Conservation (phyloP, 768 basidiomycete species). For the Arthromyces matolae region DNA sequence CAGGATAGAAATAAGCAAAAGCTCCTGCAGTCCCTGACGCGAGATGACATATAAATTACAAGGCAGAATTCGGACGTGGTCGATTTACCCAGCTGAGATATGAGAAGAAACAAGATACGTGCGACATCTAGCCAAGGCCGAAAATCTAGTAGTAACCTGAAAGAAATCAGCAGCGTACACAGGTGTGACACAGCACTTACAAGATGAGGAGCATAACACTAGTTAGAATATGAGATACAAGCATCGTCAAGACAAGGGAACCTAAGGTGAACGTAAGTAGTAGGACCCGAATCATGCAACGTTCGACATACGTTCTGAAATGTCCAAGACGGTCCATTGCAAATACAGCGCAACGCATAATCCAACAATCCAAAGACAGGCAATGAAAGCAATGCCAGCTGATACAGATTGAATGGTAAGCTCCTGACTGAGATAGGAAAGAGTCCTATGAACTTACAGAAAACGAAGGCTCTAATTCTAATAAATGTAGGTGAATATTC, state of each 20-base stretch:
- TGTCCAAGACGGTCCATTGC: constrained; percentile 44
- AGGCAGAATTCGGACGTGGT: background rate
- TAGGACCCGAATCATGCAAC: background rate
- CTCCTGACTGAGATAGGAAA: background rate
- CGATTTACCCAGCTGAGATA: constrained; percentile 43
- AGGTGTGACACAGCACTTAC: constrained; percentile 25
- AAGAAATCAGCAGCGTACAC: background rate
- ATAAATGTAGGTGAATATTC: constrained; percentile 19
- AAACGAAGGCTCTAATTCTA: constrained; percentile 16
- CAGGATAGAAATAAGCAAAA: constrained; percentile 40
- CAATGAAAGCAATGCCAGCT: constrained; percentile 42
- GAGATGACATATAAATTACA: constrained; percentile 1
- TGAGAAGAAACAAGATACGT: constrained; percentile 42
- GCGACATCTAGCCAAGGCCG: constrained; percentile 53
- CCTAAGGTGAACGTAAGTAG: constrained; percentile 28
- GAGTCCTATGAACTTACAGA: constrained; percentile 17
- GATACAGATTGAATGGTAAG: background rate
- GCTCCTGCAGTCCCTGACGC: constrained; percentile 38
- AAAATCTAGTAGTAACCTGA: constrained; percentile 44
- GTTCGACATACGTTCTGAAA: constrained; percentile 39
- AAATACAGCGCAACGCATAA: constrained; percentile 43
- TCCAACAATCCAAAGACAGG: constrained; percentile 47
- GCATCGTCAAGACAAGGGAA: constrained; percentile 42
- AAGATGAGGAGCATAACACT: constrained; percentile 39
- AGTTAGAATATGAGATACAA: constrained; percentile 37